Evolutionary conservation across 1,284 basidiomycete genomes (phyloP).

Genomic region (Exobasidium cylindrosporum): DNA sequence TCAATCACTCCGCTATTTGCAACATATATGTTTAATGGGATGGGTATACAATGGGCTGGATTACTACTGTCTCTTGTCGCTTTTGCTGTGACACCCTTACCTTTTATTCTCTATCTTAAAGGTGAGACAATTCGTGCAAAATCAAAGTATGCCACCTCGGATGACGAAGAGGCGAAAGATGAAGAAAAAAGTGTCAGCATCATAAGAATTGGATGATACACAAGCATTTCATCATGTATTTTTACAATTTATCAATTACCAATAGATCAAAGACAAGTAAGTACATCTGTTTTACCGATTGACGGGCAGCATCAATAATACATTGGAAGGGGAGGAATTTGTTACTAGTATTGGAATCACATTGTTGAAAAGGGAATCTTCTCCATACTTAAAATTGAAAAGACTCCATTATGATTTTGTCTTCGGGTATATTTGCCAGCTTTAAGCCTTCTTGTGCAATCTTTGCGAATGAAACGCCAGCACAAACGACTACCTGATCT

Average conservation of each 20-base stretch:
- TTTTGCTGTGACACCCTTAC: conserved; percentile 31
- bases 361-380: too few species aligned
- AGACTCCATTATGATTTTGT: background rate
- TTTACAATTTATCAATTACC: too few species aligned
- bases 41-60: conserved; percentile 38
- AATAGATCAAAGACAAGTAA: too few species aligned
- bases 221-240: too few species aligned
- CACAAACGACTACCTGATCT: background rate
- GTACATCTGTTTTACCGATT: too few species aligned
- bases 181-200: too few species aligned
- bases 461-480: background rate
- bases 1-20: conserved; percentile 40
- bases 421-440: background rate
- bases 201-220: too few species aligned
- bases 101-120: conserved; percentile 38
- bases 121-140: conserved; percentile 37
- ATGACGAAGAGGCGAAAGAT: too few species aligned
- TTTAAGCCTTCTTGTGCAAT: background rate
- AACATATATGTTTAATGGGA: conserved; percentile 41
- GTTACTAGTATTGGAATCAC: too few species aligned
- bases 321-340: too few species aligned
- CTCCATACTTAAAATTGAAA: background rate
- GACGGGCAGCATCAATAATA: too few species aligned
- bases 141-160: conserved; percentile 37
- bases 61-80: conserved; percentile 30